Conservation (phyloP, 768 basidiomycete species). For the Hysterangium stoloniferum region DNA sequence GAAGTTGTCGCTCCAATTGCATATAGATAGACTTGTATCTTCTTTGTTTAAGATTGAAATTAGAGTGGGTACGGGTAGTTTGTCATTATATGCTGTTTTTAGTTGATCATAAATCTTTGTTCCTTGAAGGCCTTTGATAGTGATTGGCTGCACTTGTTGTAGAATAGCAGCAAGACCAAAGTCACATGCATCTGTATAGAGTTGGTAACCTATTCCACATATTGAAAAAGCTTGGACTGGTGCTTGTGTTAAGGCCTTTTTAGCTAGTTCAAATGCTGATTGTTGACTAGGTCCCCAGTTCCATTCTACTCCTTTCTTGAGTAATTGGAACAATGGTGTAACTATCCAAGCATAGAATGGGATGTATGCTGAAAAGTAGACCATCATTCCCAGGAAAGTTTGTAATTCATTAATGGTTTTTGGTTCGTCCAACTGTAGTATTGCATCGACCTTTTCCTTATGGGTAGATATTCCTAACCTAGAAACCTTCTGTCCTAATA, state of each 20-base stretch:
- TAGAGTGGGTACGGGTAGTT: constrained; percentile 7
- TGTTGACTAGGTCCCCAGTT: constrained; percentile 20
- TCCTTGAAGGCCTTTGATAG: constrained; percentile 17
- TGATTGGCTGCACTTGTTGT: constrained; percentile 21
- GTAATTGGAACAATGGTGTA: constrained; percentile 26
- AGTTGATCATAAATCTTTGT: constrained; percentile 17
- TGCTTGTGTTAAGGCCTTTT: constrained; percentile 24
- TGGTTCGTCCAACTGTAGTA: too few relatives aligned
- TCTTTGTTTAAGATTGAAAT: constrained; percentile 6
- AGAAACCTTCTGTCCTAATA: too few relatives aligned
- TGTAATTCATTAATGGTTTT: too few relatives aligned
- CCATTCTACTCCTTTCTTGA: constrained; percentile 23
- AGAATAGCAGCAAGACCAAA: constrained; percentile 25
- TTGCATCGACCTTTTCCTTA: constrained; percentile 29
- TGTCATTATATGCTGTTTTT: constrained; percentile 4
- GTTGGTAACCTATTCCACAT: constrained; percentile 23
- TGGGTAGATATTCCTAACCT: too few relatives aligned
- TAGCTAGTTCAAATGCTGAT: constrained; percentile 23
- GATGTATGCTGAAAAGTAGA: too few relatives aligned
- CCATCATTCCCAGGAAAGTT: too few relatives aligned
- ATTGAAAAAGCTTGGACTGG: constrained; percentile 27
- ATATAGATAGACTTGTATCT: constrained; percentile 24
- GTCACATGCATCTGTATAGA: constrained; percentile 29
- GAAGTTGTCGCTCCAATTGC: constrained; percentile 18
- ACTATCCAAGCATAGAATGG: constrained; percentile 29